Evolutionary conservation across 225 moss, liverwort and hornwort genomes (phyloP), one percentile per base, ranked within the genome.

Genomic region (Anthoceros angustus): DNA sequence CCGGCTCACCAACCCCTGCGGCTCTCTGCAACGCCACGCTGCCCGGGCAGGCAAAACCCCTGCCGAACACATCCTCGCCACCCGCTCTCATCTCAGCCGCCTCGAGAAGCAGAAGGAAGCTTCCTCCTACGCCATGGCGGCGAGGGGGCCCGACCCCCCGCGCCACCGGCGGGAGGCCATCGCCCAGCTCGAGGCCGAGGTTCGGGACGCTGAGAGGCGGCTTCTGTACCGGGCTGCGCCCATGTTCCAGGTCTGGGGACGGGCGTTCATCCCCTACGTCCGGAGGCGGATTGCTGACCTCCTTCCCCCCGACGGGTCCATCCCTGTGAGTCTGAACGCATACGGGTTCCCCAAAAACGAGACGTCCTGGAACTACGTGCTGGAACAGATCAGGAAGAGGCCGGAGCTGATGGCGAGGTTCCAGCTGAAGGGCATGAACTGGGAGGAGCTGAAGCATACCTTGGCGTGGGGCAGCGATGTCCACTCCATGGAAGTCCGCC

Each of bases 191-290:
- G 23, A 55, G 55, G 23, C 18, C 18, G 55, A 55, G 4, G 55
- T 20, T 0, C 55, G 7, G 23, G 14, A 15, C n/a, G 55, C 18
- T 23, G 23, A 55, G 18, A 18, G 23, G n/a, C 18, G n/a, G 55
- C 23, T 18, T 12, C 6, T 0, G 55, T 15, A 18, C n/a, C 0
- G 23, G 18, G 55, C 55, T 18, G 55, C 5, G n/a, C 55, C 55
- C 55, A 55, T 55, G 55, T 55, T 55, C 55, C 18, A 55, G 23
- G 55, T 55, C 18, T 55, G 55, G 55, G 55, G 55, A 18, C 55
- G 55, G n/a, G 18, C 55, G n/a, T 55, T 55, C 55, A 23, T 55
- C n/a, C 55, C 55, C 55, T 55, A 55, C n/a, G 55, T 55, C n/a
- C 55, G 55, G n/a, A 55, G 23, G 55, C 55, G 55, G 7, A 55